These are phyloP conservation scores for Lomentospora prolificans DNA, from an alignment of 2,329 filamentous ascomycete species.

Conservation along the genomic window DNA sequence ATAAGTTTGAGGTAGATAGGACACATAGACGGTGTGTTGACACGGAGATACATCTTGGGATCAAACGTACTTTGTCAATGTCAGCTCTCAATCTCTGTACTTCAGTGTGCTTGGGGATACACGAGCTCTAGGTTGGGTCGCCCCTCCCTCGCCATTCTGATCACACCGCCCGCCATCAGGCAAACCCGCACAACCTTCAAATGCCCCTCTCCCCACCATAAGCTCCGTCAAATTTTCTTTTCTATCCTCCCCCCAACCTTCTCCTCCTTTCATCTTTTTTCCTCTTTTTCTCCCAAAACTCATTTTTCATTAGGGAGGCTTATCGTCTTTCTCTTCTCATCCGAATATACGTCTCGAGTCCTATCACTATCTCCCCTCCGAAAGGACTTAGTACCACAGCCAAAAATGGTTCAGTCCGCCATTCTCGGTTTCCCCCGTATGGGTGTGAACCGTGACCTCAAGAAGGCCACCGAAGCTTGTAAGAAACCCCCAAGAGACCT, in stretches of 20 bases:
- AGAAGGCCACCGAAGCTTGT: conserved; percentile 98
- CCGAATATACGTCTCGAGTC: not conserved
- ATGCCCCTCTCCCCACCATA: conserved; percentile 2
- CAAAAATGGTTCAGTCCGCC: conserved; percentile 57
- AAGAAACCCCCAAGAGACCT: conserved; percentile 20
- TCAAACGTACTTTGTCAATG: too few species aligned
- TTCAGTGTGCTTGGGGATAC: too few species aligned
- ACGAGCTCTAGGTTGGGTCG: not conserved
- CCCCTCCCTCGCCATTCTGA: conserved; percentile 1
- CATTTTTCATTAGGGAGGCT: conserved; percentile 5
- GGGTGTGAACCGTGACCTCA: conserved; percentile 96
- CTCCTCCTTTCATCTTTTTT: conserved; percentile 1
- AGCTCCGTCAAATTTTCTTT: conserved; percentile 8
- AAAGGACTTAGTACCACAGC: conserved; percentile 18
- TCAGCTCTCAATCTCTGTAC: too few species aligned
- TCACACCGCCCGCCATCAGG: not conserved
- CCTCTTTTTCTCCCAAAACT: conserved; percentile 8
- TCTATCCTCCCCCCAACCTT: conserved; percentile 1
- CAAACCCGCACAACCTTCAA: not conserved
- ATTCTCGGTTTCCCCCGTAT: conserved; percentile 98
- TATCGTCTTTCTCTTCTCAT: conserved; percentile 5
- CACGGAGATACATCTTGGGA: too few species aligned
- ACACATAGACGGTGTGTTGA: too few species aligned
- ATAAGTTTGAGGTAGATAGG: too few species aligned
- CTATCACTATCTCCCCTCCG: not conserved